Base-by-base conservation (phyloP, 2,329 filamentous ascomycete genomes). In the Fusarium staphyleae region DNA sequence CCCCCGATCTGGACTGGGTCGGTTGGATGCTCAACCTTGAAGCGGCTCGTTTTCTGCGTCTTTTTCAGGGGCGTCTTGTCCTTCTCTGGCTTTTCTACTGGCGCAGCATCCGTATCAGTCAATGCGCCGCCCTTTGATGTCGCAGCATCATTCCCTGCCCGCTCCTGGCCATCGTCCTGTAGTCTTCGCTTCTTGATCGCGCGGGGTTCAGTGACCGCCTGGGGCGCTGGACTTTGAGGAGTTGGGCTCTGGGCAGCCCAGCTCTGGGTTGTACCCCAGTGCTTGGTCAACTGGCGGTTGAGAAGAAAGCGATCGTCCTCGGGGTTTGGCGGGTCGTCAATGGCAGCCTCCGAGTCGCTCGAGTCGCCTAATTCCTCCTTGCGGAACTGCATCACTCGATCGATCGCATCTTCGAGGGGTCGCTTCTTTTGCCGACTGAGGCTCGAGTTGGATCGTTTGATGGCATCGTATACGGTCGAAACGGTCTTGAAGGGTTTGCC, bases 391-490 rank as follows among this genome's bases (percentile, higher is more conserved):
- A 97, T 76, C 0, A 93, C 91, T 7, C 91, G 81, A 57, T 96
- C 91, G 59, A 98, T 91, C 29, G 89, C 88, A 59, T 95, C 90
- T 71, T 96, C 90, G 1, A 98, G 76, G 0, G 88, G 79, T 55
- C 87, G 87, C 72, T 95, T 96, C 32, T 91, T 91, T 62, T 89
- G 86, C 16, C 95, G 81, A 58, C 90, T 91, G 16, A 98, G 75
- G 63, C 89, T 92, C 0, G 92, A 96, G 71, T 97, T 97, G 12
- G 92, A 96, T 43, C 80, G 77, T 65, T 92, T 90, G 57, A 98
- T 91, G 52, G 84, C 85, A 32, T 92, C 87, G 70, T 95, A 96
- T 1, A 96, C 82, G 2, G 77, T 74, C 3, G 81, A 74, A 3
- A 88, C 77, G 1, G 84, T 86, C 24, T 69, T 71, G 63, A 75